Base-by-base conservation (phyloP, 2,329 filamentous ascomycete genomes). In the Pseudocercospora eumusae region DNA sequence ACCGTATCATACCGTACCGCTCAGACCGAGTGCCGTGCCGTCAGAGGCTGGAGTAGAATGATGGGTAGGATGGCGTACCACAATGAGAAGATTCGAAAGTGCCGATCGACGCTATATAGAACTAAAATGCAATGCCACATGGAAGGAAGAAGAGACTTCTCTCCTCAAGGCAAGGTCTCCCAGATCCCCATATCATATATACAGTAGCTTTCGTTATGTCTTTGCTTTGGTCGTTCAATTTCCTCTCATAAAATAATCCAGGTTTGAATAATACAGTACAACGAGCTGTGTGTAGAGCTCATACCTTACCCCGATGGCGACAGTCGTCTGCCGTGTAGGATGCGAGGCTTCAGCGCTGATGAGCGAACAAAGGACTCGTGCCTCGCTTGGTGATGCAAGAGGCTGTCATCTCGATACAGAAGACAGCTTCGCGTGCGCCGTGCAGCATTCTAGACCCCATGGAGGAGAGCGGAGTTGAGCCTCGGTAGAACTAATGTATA, bases 361-460 rank as follows among this genome's bases (percentile, higher is more conserved):
- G 44, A 18, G 44, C 20, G 23, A 47, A 47, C 44, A 47, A 47
- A 47, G 23, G 44, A 23, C n/a, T n/a, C n/a, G n/a, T n/a, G n/a
- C n/a, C 18, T 47, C 44, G 23, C 18, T 25, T 25, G 23, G 44
- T 47, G 44, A 47, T 47, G 44, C 44, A n/a, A n/a, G 42, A 45
- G 42, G 42, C 42, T 45, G 42, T 45, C 44, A 47, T 47, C 44
- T 25, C 44, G 20, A 47, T 21, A 47, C 44, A 25, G 23, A 47
- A 47, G 23, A 47, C 18, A 21, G 44, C 20, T 47, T 47, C 44
- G 44, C 23, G 44, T 47, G n/a, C n/a, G n/a, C n/a, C n/a, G n/a
- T n/a, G n/a, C n/a, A n/a, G n/a, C n/a, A n/a, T n/a, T n/a, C n/a
- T 40, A 40, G 36, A 18, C 44, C 44, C 44, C 18, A 21, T 47